Conservation (phyloP, 2,329 filamentous ascomycete species). For the Cryphonectria carpinicola region DNA sequence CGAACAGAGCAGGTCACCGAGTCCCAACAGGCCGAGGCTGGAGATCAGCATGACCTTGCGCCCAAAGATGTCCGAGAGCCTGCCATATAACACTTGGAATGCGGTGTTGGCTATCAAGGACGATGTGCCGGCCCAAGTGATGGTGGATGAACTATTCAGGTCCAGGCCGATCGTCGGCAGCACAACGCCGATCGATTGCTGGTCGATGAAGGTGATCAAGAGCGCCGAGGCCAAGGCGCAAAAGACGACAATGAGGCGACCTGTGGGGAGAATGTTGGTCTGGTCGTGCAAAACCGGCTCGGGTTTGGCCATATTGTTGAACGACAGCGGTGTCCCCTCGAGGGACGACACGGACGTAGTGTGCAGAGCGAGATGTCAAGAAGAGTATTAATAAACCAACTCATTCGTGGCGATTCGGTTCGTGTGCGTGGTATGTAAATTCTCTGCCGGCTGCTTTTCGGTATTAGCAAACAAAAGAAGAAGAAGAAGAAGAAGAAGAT, state of each 20-base stretch:
- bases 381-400: too few species aligned
- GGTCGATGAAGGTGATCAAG: conserved; percentile 60
- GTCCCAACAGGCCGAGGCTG: conserved; percentile 54
- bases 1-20: conserved; percentile 64
- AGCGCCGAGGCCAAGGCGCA: conserved; percentile 54
- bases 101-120: conserved; percentile 61
- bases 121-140: conserved; percentile 59
- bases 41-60: conserved; percentile 61
- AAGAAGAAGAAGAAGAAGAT: neutral
- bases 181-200: conserved; percentile 57
- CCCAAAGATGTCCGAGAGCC: conserved; percentile 64
- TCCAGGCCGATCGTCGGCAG: conserved; percentile 56
- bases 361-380: neutral
- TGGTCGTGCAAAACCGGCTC: conserved; percentile 49
- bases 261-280: conserved; percentile 58
- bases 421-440: neutral
- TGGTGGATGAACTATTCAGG: conserved; percentile 51
- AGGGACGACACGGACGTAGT: neutral
- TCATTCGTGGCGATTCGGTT: neutral
- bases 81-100: conserved; percentile 68
- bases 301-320: conserved; percentile 19
- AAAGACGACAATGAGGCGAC: conserved; percentile 55
- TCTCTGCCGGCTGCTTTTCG: neutral
- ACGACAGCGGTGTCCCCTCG: neutral
- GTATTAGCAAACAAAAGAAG: neutral